Base-by-base conservation (phyloP, 192 early-diverging fungal genomes). In the Gamsiella multidivaricata region DNA sequence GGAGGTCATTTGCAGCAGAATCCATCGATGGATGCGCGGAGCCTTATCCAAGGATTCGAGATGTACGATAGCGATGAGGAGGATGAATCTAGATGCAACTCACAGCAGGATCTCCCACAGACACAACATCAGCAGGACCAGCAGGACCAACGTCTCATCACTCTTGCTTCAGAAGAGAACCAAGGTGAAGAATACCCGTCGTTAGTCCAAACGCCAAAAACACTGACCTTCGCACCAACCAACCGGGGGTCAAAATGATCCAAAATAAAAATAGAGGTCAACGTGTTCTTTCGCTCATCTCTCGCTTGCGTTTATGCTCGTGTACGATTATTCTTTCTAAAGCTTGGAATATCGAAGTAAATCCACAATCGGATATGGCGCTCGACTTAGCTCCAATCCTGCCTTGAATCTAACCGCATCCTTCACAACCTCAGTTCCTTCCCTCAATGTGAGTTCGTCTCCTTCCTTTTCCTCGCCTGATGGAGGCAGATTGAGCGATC, bases 371-470 rank as follows among this genome's bases (percentile, higher is more conserved):
- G 86, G 83, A 5, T 70, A 29, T 57, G 81, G 69, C 17, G 82
- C 83, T 29, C 76, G 46, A 17, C 82, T 82, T 4, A 86, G 45
- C 26, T 78, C 49, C 39, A 84, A 69, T 25, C 65, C 57, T 28
- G 65, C 63, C 54, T 89, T 89, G 70, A 86, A 88, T 14, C 52
- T 15, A 20, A 79, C 66, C 14, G 81, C 34, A 63, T 88, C 81
- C 10, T 76, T 46, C 33, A 89, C 55, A 20, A 82, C 20, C 22
- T 62, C 52, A 28, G 73, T 85, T 7, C 67, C 80, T 9, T 58
- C 45, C n/a, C 65, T 67, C 17, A 83, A 57, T 61, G 56, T 54
- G 34, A 62, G 54, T 46, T 61, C 63, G 7, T 58, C 31, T 22
- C 25, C 41, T 46, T 32, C 47, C 41, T 47, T 41, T 23, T 34